Percentiles rank a stretch among this genome's conserved stretches.
Conservation (phyloP, 164 flowering plant species). For the Cinnamomum chago region DNA sequence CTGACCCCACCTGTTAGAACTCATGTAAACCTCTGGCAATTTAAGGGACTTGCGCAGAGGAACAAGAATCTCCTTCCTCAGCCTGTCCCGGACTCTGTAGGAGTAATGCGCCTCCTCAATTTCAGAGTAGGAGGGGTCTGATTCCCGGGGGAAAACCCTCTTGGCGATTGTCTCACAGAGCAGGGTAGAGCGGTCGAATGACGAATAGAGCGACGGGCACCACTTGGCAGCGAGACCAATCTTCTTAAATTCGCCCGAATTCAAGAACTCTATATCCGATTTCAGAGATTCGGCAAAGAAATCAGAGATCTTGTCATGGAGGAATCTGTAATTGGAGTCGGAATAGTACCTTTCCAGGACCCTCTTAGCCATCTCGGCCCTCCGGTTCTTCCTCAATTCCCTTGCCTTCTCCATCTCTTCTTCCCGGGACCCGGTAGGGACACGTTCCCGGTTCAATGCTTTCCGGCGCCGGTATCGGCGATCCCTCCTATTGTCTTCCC, state of each 20-base stretch:
- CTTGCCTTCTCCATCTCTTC: background rate
- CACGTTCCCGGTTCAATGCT: background rate
- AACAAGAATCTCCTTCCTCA: slow-evolving; percentile 38
- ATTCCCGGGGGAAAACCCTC: slow-evolving; percentile 35
- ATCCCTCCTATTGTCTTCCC: slow-evolving; percentile 1
- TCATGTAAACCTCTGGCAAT: slow-evolving; percentile 28
- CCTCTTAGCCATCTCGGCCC: slow-evolving; percentile 16
- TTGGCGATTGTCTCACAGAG: slow-evolving; percentile 46
- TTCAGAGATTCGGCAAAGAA: slow-evolving; percentile 18
- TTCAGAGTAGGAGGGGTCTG: slow-evolving; percentile 25
- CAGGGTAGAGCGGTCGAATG: slow-evolving; percentile 21
- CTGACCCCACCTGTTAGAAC: slow-evolving; percentile 31
- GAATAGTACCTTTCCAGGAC: slow-evolving; percentile 21
- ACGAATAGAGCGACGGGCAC: slow-evolving; percentile 30
- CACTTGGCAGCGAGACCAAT: slow-evolving; percentile 29
- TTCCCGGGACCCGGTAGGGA: background rate
- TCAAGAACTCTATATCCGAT: slow-evolving; percentile 13
- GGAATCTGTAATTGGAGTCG: slow-evolving; percentile 26
- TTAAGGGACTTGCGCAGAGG: slow-evolving; percentile 30
- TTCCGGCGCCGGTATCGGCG: background rate
- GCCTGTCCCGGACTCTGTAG: slow-evolving; percentile 38
- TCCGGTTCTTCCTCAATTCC: background rate
- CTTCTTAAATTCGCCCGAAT: slow-evolving; percentile 7
- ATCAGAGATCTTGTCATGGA: slow-evolving; percentile 28
- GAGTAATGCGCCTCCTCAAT: slow-evolving; percentile 41